Conservation (phyloP, 768 basidiomycete species). For the Candolleomyces eurysporus region DNA sequence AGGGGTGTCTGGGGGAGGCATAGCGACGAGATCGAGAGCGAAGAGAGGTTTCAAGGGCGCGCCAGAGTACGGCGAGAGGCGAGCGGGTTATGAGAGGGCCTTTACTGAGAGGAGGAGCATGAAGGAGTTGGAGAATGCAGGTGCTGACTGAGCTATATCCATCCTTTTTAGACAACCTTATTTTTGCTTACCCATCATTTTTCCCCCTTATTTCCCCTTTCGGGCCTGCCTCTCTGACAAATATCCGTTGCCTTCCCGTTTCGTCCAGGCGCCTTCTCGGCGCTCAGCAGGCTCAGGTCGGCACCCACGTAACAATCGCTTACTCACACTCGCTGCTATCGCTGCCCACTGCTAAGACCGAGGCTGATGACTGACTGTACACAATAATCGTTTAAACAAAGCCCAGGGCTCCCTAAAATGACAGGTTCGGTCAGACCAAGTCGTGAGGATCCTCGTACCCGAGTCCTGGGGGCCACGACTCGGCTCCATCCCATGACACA, state of each 20-base stretch:
- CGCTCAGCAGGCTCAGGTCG: too few species aligned
- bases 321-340: too few species aligned
- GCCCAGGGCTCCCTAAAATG: too few species aligned
- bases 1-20: background rate
- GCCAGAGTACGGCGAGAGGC: background rate
- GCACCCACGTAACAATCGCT: too few species aligned
- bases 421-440: constrained; percentile 7
- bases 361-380: too few species aligned
- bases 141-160: constrained; percentile 28
- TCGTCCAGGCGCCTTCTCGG: too few species aligned
- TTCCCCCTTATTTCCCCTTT: background rate
- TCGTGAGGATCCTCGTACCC: constrained; percentile 37
- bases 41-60: background rate
- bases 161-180: constrained; percentile 12
- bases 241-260: too few species aligned
- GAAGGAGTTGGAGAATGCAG: constrained; percentile 21
- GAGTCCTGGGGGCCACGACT: constrained; percentile 39
- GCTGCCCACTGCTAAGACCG: too few species aligned
- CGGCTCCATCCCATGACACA: constrained; percentile 24
- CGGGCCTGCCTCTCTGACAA: too few species aligned
- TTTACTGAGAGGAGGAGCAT: constrained; percentile 25
- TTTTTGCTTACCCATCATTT: constrained; percentile 5
- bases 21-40: constrained; percentile 5
- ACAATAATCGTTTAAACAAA: too few species aligned
- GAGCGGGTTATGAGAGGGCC: constrained; percentile 23